Base-by-base conservation (phyloP, 1,284 basidiomycete species). In the Paramarasmius palmivorus region DNA sequence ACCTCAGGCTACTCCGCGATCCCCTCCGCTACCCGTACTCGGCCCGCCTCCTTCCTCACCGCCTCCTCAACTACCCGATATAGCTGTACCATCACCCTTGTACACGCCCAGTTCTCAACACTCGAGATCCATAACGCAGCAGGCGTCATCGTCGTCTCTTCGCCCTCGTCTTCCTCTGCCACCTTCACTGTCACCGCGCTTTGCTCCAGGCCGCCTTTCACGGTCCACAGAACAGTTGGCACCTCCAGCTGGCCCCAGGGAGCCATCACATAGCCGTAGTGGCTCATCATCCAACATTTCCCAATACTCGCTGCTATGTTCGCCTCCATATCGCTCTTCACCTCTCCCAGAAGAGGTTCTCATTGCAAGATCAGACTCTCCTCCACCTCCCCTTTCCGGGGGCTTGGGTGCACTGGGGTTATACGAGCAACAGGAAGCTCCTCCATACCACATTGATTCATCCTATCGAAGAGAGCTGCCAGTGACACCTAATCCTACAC, bases 301-400 rank as follows among this genome's bases (percentile, higher is more conserved):
- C 15, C 23, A 17, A 50, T 57, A 32, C 52, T 46, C 52, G 15
- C 36, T 41, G 15, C 23, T 57, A 15, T 50, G 47, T 17, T 57
- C 55, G 2, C 55, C 55, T 17, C 55, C 55, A 10, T 57, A 57
- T n/a, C 52, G 45, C 17, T 41, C 55, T n/a, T 50, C 49, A 12
- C 55, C 52, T 14, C 44, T 57, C 15, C 55, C 55, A n/a, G 48
- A 57, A 6, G 55, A 57, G 50, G 37, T 47, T 14, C 36, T 26
- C 10, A 57, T 57, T 14, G 55, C 52, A 7, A 35, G 55, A 25
- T 53, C 51, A 15, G 44, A n/a, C 1, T 26, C 44, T 26, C 12
- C 25, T 6, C 29, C 29, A 32, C 29, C 29, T 32, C 29, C 29
- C 7, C 29, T 12, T 32, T 32, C 29, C 12, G 29, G 29, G 29